Base-by-base conservation (phyloP, 352 stramenopile genomes). In the Phytophthora fragariaefolia region DNA sequence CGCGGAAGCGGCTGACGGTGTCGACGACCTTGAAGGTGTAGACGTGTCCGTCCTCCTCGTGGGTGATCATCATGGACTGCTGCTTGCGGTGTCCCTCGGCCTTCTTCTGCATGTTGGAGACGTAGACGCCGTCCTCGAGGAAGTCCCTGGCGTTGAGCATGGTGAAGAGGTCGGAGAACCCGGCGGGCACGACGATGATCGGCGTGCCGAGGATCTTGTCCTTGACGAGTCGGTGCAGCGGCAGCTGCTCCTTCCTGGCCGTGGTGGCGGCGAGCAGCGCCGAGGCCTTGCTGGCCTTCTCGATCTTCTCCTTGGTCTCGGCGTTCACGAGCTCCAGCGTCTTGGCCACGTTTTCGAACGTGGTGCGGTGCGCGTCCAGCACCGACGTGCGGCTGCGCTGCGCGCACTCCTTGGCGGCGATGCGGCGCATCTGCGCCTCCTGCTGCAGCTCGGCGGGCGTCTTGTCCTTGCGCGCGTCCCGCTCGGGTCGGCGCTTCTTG, bases 121-220 rank as follows among this genome's bases (percentile, higher is more conserved):
- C 79, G 47, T 84, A 96, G 63, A 91, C 82, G 18, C 91, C 91
- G 42, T 96, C 76, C 34, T 92, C 80, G 7, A 97, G 57, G 60
- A 97, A 97, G 56, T 97, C 91, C 32, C 83, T 89, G 40, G 83
- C 86, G 53, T 97, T 97, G 28, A 96, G 78, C 80, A 97, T 90
- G 42, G 88, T 97, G 27, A 97, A 84, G 45, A 97, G 48, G 49
- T 96, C 87, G 24, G 87, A 95, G 48, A 92, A 91, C 2, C 90
- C 89, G 0, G 89, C 90, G 0, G 91, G 91, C 8, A 97, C 86
- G 24, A 97, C 87, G 74, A 97, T 97, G 55, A 97, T 97, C n/a
- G 89, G 89, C 7, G 83, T 96, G 20, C 87, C 86, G 26, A 87
- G 63, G 40, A 96, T 89, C 61, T 90, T 93, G 15, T 92, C 75